A percentile compares a stretch with the other conserved stretches of the same genome.
phyloP scores from a whole-genome alignment of 2,329 filamentous ascomycete species.

The Pestalotiopsis sp. region DNA sequence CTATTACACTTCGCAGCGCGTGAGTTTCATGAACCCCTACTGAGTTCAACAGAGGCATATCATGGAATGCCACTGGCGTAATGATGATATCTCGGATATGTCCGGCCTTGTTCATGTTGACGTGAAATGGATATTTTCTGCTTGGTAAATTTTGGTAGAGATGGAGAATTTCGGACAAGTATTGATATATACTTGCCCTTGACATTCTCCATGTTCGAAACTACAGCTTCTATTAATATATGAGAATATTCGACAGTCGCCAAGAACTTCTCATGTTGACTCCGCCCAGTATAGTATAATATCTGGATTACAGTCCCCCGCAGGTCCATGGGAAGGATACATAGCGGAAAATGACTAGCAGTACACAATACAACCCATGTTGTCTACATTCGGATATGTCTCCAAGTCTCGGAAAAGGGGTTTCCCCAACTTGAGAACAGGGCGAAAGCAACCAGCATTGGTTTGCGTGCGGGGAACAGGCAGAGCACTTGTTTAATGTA shows the following conservation, averaged over 20 bases:
- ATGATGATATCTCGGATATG: constrained; percentile 41
- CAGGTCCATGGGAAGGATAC: background rate
- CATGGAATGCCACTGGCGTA: constrained; percentile 46
- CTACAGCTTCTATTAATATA: background rate
- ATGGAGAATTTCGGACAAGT: background rate
- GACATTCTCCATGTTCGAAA: background rate
- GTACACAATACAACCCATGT: background rate
- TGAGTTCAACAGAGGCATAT: constrained; percentile 46
- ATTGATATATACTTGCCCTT: background rate
- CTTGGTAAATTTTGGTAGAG: background rate
- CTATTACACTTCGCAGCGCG: constrained; percentile 43
- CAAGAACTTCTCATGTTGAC: background rate
- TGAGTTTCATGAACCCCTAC: constrained; percentile 46
- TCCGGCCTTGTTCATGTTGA: constrained; percentile 27
- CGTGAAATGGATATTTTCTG: background rate
- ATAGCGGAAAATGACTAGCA: background rate
- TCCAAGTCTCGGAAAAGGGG: background rate
- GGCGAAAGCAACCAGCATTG: background rate
- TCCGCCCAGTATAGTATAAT: background rate
- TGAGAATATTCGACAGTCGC: background rate
- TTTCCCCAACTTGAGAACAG: background rate
- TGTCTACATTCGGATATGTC: background rate
- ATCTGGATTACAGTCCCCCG: background rate
- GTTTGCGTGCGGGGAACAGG: background rate
- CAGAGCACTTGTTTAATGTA: background rate